Conservation (phyloP, 305 asterid genomes). For the Solanum hybrid region DNA sequence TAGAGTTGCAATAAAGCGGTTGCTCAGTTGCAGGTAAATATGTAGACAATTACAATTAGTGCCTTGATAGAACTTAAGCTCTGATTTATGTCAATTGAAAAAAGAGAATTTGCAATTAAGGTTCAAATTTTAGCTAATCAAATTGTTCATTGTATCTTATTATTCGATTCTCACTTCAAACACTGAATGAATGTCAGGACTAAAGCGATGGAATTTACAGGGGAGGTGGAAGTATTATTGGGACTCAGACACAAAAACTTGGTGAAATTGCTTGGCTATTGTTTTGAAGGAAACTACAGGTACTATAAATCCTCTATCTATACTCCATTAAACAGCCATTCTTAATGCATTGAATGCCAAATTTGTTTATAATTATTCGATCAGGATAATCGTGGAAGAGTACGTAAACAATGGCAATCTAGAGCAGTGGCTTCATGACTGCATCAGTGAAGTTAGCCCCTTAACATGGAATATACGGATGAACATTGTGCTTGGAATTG, state of each 20-base stretch:
- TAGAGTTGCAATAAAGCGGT: slow-evolving; percentile 33
- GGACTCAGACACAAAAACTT: slow-evolving; percentile 37
- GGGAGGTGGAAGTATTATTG: slow-evolving; percentile 30
- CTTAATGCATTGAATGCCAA: background rate
- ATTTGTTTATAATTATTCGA: background rate
- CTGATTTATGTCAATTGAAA: background rate
- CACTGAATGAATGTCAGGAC: slow-evolving; percentile 11
- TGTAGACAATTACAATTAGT: background rate
- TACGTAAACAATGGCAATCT: slow-evolving; percentile 45
- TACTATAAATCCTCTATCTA: too few relatives aligned
- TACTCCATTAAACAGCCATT: too few relatives aligned
- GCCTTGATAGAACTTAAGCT: background rate
- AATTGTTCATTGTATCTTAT: background rate
- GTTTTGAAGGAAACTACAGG: slow-evolving; percentile 39
- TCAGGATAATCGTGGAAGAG: slow-evolving; percentile 39
- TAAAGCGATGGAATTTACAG: slow-evolving; percentile 15
- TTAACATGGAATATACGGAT: slow-evolving; percentile 43
- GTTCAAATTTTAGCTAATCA: background rate
- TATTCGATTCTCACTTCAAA: background rate
- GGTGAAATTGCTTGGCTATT: slow-evolving; percentile 46
- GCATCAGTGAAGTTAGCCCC: slow-evolving; percentile 21
- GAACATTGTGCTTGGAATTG: slow-evolving; percentile 42
- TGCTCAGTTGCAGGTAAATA: slow-evolving; percentile 29
- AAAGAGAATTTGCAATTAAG: background rate
- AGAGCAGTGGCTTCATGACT: slow-evolving; percentile 35